Conservation (phyloP, 2,329 filamentous ascomycete species). For the Phyllosticta capitalensis region DNA sequence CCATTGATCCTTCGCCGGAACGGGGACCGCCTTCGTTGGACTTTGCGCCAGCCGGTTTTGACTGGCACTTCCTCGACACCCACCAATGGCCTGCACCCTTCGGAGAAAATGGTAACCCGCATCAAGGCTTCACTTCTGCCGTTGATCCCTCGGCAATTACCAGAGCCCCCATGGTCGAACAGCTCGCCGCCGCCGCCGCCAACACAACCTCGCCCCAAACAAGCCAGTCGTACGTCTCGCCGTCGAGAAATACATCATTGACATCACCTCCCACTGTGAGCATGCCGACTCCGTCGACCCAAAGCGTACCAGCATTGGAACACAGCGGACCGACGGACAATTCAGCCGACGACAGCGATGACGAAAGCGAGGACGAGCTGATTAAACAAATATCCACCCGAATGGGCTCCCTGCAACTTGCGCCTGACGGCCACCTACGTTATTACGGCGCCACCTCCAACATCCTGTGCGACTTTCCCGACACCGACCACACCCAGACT, state of each 20-base stretch:
- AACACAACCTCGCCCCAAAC: neutral
- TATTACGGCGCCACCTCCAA: slow-evolving; percentile 11
- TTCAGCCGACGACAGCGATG: slow-evolving; percentile 9
- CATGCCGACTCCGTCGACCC: slow-evolving; percentile 3
- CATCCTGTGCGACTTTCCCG: slow-evolving; percentile 10
- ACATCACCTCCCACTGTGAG: neutral
- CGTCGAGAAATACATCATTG: neutral
- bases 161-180: slow-evolving; percentile 1
- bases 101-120: neutral
- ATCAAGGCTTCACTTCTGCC: slow-evolving; percentile 4
- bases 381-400: slow-evolving; percentile 10
- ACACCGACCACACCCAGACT: slow-evolving; percentile 7
- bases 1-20: neutral
- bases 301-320: slow-evolving; percentile 1
- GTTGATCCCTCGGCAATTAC: slow-evolving; percentile 2
- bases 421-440: slow-evolving; percentile 8
- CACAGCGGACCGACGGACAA: slow-evolving; percentile 4
- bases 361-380: slow-evolving; percentile 10
- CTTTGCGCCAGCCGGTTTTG: slow-evolving; percentile 9
- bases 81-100: slow-evolving; percentile 3
- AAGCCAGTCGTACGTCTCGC: slow-evolving; percentile 4
- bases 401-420: slow-evolving; percentile 10
- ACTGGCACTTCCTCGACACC: slow-evolving; percentile 9
- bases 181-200: neutral
- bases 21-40: slow-evolving; percentile 4